phyloP scores from a whole-genome alignment of 1,139 yeast species.

The Zygoascus meyerae region DNA sequence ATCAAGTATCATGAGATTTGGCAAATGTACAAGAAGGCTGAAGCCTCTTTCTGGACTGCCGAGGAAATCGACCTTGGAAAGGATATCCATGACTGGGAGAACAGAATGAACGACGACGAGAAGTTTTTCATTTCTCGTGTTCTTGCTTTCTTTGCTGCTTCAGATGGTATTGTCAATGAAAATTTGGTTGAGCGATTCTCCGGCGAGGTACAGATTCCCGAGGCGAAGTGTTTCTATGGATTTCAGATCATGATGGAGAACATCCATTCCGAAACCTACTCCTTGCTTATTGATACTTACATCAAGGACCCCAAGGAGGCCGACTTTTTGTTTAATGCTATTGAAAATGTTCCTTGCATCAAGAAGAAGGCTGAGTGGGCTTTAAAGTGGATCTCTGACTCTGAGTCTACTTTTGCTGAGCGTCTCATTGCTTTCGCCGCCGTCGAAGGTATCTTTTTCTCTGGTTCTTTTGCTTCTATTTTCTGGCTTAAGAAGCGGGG shows the following conservation, averaged over 20 bases:
- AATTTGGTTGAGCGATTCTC: slow-evolving; percentile 94
- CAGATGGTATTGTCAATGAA: slow-evolving; percentile 97
- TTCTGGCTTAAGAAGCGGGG: slow-evolving; percentile 98
- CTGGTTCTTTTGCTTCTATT: slow-evolving; percentile 96
- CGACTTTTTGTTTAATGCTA: slow-evolving; percentile 83
- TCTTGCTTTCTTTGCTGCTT: slow-evolving; percentile 96
- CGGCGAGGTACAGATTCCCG: slow-evolving; percentile 95
- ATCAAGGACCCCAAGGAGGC: slow-evolving; percentile 93
- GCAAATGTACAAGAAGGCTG: slow-evolving; percentile 98
- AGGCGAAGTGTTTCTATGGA: slow-evolving; percentile 97
- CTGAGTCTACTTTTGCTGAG: slow-evolving; percentile 84
- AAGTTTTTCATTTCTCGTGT: slow-evolving; percentile 86
- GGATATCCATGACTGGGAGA: slow-evolving; percentile 87
- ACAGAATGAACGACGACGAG: slow-evolving; percentile 78
- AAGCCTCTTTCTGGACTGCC: slow-evolving; percentile 99
- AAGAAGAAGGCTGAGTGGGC: slow-evolving; percentile 98
- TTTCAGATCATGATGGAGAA: slow-evolving; percentile 99
- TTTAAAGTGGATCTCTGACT: slow-evolving; percentile 86
- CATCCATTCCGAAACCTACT: slow-evolving; percentile 96
- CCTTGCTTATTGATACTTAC: slow-evolving; percentile 87
- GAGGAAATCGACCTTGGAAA: slow-evolving; percentile 96
- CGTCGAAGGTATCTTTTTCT: slow-evolving; percentile 96
- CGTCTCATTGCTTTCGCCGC: slow-evolving; percentile 98
- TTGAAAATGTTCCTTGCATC: slow-evolving; percentile 89
- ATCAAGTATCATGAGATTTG: slow-evolving; percentile 96